Base-by-base conservation (phyloP, 2,329 filamentous ascomycete species). In the Trichoderma gracile region DNA sequence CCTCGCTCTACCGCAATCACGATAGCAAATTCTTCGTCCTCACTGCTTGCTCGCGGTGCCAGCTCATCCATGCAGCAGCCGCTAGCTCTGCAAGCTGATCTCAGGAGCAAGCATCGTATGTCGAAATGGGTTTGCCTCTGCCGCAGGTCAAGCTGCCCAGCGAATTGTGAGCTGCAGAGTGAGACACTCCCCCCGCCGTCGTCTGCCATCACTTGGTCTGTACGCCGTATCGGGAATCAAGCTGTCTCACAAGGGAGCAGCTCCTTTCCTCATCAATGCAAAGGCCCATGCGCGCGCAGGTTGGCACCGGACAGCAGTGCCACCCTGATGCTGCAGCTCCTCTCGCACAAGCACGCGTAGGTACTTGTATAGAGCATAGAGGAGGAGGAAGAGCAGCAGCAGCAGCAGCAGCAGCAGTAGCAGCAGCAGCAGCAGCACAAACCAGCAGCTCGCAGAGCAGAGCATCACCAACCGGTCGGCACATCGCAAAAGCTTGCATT, bases 401-500 rank as follows among this genome's bases (percentile, higher is more conserved):
- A 38, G 12, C 33, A 38, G 33, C 10, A 14, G 10, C 33, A 9
- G 27, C 2, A 30, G 30, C 7, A 30, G 27, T 7, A 30, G 30
- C 7, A 30, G 30, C 1, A 38, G 33, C 10, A 38, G 12, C 33
- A 38, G 33, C 10, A 14, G 10, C 33, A 9, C 42, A 19, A 14
- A 33, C 30, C 42, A 45, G 19, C 17, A 19, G 42, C 17, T 7
- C n/a, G 5, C 42, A 19, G 19, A 56, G 50, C 9, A 42, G 46
- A 58, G 46, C 45, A 58, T 56, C 50, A 56, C 23, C 52, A 64
- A 45, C 46, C 30, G 42, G 25, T 47, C 58, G 65, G 64, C 65
- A 63, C 54, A 66, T 66, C 33, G 53, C 43, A 53, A 38, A 57
- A 64, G 66, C 66, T 57, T 67, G 65, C 66, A 67, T 61, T 68